Percentiles rank a stretch among this genome's conserved stretches.
phyloP scores from a whole-genome alignment of 202 grass and related monocot species.

The Tripidium arundinaceum region DNA sequence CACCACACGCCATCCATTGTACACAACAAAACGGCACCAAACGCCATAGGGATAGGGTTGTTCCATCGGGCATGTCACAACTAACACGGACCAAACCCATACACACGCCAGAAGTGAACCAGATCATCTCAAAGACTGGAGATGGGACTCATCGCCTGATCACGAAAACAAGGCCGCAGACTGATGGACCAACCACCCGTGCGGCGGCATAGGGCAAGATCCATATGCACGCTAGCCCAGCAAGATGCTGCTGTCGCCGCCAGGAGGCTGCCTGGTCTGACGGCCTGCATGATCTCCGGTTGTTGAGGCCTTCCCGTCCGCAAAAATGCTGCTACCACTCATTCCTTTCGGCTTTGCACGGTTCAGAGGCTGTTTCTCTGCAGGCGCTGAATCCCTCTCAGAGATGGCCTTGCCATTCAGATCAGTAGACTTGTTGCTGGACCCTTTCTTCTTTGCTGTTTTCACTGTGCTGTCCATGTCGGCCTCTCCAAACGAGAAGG shows the following conservation, averaged over 20 bases:
- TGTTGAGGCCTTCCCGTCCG: slow-evolving; percentile 46
- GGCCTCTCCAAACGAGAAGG: slow-evolving; percentile 67
- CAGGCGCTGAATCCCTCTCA: slow-evolving; percentile 41
- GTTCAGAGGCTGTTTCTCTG: slow-evolving; percentile 55
- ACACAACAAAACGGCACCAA: neutral
- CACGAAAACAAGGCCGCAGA: slow-evolving; percentile 29
- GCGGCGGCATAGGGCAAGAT: neutral
- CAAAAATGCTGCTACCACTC: slow-evolving; percentile 63
- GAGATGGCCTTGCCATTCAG: slow-evolving; percentile 64
- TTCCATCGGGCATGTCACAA: slow-evolving; percentile 52
- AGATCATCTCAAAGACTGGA: neutral
- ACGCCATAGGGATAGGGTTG: slow-evolving; percentile 29
- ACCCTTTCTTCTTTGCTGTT: slow-evolving; percentile 59
- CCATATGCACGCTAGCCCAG: slow-evolving; percentile 50
- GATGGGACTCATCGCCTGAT: slow-evolving; percentile 12
- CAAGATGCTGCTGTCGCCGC: slow-evolving; percentile 84
- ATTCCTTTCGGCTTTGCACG: slow-evolving; percentile 63
- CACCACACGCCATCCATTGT: slow-evolving; percentile 1
- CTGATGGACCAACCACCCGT: slow-evolving; percentile 4
- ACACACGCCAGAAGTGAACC: slow-evolving; percentile 23
- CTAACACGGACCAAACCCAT: slow-evolving; percentile 31
- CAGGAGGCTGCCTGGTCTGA: slow-evolving; percentile 72
- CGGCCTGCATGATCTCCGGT: slow-evolving; percentile 37
- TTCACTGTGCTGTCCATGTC: slow-evolving; percentile 42
- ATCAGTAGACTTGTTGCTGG: slow-evolving; percentile 52